Evolutionary conservation across 2,329 filamentous ascomycete species (phyloP), one percentile per base, ranked within the genome.

Genomic region (Cryphonectria japonica): DNA sequence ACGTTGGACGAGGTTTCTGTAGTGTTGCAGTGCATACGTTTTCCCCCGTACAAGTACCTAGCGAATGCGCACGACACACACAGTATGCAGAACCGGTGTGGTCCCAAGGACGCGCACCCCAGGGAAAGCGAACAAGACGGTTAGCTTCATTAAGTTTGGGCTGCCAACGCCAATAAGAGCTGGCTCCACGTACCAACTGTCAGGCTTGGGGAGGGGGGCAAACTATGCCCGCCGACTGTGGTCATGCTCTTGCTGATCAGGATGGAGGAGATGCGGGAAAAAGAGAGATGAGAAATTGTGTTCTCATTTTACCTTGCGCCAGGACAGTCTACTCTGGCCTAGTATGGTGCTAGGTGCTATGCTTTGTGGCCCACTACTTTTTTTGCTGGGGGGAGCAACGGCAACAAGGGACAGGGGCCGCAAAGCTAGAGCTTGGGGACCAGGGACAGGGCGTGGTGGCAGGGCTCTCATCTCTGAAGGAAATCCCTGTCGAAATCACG

Each of bases 21-120:
- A n/a, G 41, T 29, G 39, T 65, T 32, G 63, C 63, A 65, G 52
- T 46, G 63, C 63, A 65, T 65, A 39, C 11, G 37, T 39, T n/a
- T 61, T 61, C 11, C 34, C 46, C 59, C 59, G 59, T 61, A 39
- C 32, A 61, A 61, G 34, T 61, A 22, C 22, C 22, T n/a, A 9
- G 46, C 22, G 46, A 50, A n/a, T n/a, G 46, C 46, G 46, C 46
- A 19, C 46, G 22, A 64, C 19, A 65, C 19, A 32, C 41, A 65
- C 13, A 26, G 63, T n/a, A 52, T 29, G n/a, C 29, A 59, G 26
- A 29, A 34, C 54, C 29, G 26, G 54, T 59, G 54, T 50, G 22
- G 22, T 50, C 19, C 19, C 22, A 50, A 50, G 46, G 22, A 57
- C 26, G 13, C 26, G 54, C n/a, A 26, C 52, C 26, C 32, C 29